Percentiles rank a stretch among this genome's conserved stretches.
phyloP scores from a whole-genome alignment of 805 yeast genomes.

The Yarrowia sp. region DNA sequence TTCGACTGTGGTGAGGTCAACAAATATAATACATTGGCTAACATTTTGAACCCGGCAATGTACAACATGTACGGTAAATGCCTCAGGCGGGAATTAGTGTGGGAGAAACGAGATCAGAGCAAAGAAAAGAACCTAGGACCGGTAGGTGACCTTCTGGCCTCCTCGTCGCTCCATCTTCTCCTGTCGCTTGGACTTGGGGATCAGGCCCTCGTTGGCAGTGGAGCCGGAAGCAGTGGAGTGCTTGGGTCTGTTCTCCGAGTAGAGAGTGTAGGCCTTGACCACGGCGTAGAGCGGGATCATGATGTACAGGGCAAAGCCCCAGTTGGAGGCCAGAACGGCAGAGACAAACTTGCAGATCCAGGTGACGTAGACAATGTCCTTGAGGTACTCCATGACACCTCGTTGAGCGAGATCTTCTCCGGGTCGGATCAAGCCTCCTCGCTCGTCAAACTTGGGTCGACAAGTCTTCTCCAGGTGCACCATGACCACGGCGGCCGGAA shows the following conservation, averaged over 20 bases:
- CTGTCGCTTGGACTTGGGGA: slow-evolving; percentile 39
- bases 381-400: slow-evolving; percentile 70
- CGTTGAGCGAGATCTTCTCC: slow-evolving; percentile 60
- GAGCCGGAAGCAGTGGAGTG: not conserved
- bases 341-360: slow-evolving; percentile 55
- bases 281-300: slow-evolving; percentile 51
- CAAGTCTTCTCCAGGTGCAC: slow-evolving; percentile 57
- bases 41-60: not conserved
- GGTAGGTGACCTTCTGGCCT: slow-evolving; percentile 28
- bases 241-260: slow-evolving; percentile 4
- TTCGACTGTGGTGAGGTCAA: not conserved
- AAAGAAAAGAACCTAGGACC: not conserved
- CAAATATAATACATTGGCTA: not conserved
- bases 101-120: not conserved
- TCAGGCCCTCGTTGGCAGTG: not conserved
- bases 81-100: not conserved
- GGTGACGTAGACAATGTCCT: slow-evolving; percentile 66
- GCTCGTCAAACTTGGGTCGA: slow-evolving; percentile 51
- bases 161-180: slow-evolving; percentile 41
- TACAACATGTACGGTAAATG: not conserved
- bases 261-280: slow-evolving; percentile 43
- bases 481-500: slow-evolving; percentile 47
- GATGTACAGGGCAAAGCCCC: slow-evolving; percentile 54
- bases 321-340: slow-evolving; percentile 52
- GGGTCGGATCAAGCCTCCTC: slow-evolving; percentile 47